Evolutionary conservation across 2,329 filamentous ascomycete species (phyloP), one percentile per base, ranked within the genome.

Genomic region (Aspergillus tamarii): DNA sequence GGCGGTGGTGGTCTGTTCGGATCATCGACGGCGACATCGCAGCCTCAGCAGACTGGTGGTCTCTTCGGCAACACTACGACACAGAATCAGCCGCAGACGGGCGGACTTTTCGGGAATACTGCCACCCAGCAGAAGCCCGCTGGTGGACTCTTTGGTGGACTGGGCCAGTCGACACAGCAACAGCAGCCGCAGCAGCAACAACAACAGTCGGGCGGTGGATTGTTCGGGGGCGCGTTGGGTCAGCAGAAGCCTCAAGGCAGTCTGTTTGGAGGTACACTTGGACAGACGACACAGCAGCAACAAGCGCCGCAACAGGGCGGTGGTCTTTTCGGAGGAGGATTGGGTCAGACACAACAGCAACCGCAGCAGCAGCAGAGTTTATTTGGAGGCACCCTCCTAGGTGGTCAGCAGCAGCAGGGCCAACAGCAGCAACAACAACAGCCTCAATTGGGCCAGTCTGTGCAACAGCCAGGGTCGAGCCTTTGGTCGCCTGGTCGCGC

Each of bases 401-500:
- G 69, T 50, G 69, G 69, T 34, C 66, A 75, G 41, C 71, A 70
- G 23, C 74, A 75, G 45, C 74, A 69, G 57, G 63, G 62, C 28
- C 71, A 74, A 60, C 70, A 73, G 55, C 64, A 69, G 57, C 72
- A 73, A 54, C 69, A 67, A 63, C 78, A 79, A 63, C 78, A 79
- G 66, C 74, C 77, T 34, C 79, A 81, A 65, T 72, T 81, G 59
- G 80, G 80, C 12, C 81, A 81, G 66, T 78, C 72, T 11, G 73
- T 73, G 59, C 76, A 76, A 54, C 73, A 76, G 34, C 78, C 73
- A 57, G 75, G 76, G 43, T 76, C 81, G 62, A 77, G 79, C 64
- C 64, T 81, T 69, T 79, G 80, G 80, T 76, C 80, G 48, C 76
- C 81, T 41, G 77, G 79, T 26, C 77, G 78, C 61, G 78, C 78